A percentile compares a stretch with the other conserved stretches of the same genome.
Conservation (phyloP, 805 yeast species). For the Candida boidinii region DNA sequence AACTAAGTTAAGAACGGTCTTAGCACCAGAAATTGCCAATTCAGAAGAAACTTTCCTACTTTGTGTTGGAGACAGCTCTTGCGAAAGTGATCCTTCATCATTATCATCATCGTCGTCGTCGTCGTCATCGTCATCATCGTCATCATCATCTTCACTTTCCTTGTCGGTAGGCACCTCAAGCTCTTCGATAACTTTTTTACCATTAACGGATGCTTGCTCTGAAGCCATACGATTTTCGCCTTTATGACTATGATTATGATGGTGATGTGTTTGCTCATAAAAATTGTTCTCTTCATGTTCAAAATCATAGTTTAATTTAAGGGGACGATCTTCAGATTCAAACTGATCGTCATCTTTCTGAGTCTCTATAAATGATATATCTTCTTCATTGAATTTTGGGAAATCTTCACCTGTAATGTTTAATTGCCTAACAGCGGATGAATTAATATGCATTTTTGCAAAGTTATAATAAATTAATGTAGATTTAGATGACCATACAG, state of each 20-base stretch:
- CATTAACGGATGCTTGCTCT: slow-evolving; percentile 8
- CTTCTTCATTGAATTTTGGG: slow-evolving; percentile 16
- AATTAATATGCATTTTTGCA: slow-evolving; percentile 68
- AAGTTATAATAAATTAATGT: slow-evolving; percentile 64
- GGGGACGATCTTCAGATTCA: slow-evolving; percentile 2
- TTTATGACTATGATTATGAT: too few species aligned
- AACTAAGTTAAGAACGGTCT: slow-evolving; percentile 50
- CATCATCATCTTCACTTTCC: slow-evolving; percentile 19
- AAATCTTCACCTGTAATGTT: slow-evolving; percentile 24
- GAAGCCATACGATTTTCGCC: too few species aligned
- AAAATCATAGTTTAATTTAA: too few species aligned
- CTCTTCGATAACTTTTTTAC: slow-evolving; percentile 13
- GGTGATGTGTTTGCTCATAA: slow-evolving; percentile 21
- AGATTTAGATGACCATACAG: slow-evolving; percentile 62
- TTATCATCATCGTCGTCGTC: slow-evolving; percentile 10
- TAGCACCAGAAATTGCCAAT: slow-evolving; percentile 56
- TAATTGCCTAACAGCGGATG: slow-evolving; percentile 34
- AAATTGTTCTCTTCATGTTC: slow-evolving; percentile 8
- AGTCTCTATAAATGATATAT: background rate
- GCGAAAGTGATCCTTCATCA: slow-evolving; percentile 9
- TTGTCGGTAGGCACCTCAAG: slow-evolving; percentile 23
- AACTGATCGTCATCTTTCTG: slow-evolving; percentile 3
- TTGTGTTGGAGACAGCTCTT: slow-evolving; percentile 17
- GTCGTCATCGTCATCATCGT: slow-evolving; percentile 7
- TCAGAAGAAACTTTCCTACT: slow-evolving; percentile 25